phyloP scores from a whole-genome alignment of 192 early-diverging fungal genomes.

The Coemansia sp. region DNA sequence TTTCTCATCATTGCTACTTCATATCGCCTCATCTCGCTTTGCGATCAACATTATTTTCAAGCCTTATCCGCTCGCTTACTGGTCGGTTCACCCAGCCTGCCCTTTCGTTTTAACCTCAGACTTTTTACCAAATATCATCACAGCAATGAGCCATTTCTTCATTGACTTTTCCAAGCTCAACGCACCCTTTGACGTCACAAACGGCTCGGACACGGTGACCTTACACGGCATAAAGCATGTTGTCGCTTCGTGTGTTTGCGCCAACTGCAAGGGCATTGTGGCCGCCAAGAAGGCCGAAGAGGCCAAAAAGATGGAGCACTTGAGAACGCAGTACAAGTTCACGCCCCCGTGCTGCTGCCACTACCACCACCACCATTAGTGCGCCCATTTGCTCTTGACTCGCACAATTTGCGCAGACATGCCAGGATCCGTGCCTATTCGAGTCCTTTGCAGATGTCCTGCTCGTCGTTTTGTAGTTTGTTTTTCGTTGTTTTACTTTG shows the following conservation, averaged over 20 bases:
- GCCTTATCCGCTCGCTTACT: background rate
- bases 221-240: constrained; percentile 43
- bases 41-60: background rate
- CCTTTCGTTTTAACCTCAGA: background rate
- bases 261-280: constrained; percentile 34
- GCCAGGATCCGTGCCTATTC: background rate
- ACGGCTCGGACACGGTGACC: constrained; percentile 41
- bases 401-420: background rate
- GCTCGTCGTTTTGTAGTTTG: constrained; percentile 22
- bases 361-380: constrained; percentile 30
- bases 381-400: background rate
- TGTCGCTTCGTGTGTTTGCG: constrained; percentile 41
- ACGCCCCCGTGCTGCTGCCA: constrained; percentile 35
- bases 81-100: background rate
- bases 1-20: background rate
- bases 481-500: constrained; percentile 2
- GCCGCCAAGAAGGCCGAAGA: constrained; percentile 30
- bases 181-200: constrained; percentile 38
- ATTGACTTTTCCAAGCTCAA: constrained; percentile 37
- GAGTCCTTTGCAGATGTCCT: background rate
- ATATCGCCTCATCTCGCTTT: background rate
- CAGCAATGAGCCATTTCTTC: constrained; percentile 36
- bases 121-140: too few species aligned
- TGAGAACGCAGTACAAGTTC: constrained; percentile 30
- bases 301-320: constrained; percentile 24